Evolutionary conservation across 352 stramenopile species (phyloP).

Genomic region (Globisporangium canariense): DNA sequence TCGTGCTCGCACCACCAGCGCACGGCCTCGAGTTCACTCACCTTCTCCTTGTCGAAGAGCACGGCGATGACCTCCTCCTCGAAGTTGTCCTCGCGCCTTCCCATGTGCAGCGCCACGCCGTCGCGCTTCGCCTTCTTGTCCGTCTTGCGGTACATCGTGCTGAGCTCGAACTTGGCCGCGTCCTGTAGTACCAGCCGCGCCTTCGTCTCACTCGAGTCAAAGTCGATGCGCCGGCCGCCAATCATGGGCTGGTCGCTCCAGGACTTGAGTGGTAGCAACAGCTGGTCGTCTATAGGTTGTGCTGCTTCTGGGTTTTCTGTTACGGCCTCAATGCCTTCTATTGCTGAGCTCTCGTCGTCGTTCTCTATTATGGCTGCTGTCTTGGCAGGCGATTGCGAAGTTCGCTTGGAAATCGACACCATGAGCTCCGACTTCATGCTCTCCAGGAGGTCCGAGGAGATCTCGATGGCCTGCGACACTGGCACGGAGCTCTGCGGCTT

Average conservation of each 20-base stretch:
- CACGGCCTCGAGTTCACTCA: constrained; percentile 67
- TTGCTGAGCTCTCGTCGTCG: not conserved
- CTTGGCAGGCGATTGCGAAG: constrained; percentile 9
- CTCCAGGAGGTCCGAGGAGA: constrained; percentile 58
- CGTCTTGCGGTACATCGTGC: constrained; percentile 85
- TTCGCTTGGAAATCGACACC: constrained; percentile 32
- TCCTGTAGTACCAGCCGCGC: constrained; percentile 72
- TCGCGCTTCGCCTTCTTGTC: constrained; percentile 72
- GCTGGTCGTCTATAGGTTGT: not conserved
- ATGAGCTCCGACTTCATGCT: constrained; percentile 69
- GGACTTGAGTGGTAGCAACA: constrained; percentile 22
- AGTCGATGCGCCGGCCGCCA: constrained; percentile 48
- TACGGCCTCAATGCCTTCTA: not conserved
- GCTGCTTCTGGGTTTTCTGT: not conserved
- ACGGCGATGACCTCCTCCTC: constrained; percentile 80
- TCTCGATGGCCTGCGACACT: constrained; percentile 45
- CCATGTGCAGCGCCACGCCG: constrained; percentile 72
- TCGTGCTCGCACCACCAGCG: constrained; percentile 73
- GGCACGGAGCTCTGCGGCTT: constrained; percentile 39
- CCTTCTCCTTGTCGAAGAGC: constrained; percentile 84
- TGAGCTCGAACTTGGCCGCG: constrained; percentile 72
- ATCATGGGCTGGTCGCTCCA: constrained; percentile 55
- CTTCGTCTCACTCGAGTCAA: constrained; percentile 73
- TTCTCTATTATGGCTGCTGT: not conserved
- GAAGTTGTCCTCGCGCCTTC: constrained; percentile 67